Evolutionary conservation across 257 asterid species (phyloP).

Genomic region (Nyctanthes arbortristis): DNA sequence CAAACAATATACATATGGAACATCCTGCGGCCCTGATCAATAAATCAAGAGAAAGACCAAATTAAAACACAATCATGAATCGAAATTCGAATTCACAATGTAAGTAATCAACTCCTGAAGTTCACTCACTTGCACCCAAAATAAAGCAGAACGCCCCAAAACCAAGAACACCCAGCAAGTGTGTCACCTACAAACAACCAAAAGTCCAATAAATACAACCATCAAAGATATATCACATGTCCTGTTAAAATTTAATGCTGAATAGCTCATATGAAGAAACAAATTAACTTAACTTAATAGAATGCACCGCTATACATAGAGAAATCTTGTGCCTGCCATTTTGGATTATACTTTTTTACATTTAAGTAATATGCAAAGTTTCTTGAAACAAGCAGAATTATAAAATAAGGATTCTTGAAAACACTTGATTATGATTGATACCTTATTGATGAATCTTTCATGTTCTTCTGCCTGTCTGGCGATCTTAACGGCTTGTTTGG

Average conservation of each 20-base stretch:
- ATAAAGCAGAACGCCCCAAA: constrained; percentile 95
- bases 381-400: too few relatives aligned
- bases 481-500: constrained; percentile 71
- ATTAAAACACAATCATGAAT: constrained; percentile 12
- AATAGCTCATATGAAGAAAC: neutral
- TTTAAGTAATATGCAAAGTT: neutral
- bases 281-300: neutral
- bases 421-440: constrained; percentile 4
- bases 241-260: neutral
- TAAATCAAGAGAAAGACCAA: constrained; percentile 19
- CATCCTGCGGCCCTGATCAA: constrained; percentile 88
- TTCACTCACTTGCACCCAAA: constrained; percentile 89
- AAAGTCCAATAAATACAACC: constrained; percentile 21
- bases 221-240: neutral
- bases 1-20: constrained; percentile 78
- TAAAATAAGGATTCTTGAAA: neutral
- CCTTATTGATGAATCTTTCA: constrained; percentile 90
- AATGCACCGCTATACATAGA: too few relatives aligned
- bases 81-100: constrained; percentile 4
- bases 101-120: neutral
- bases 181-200: constrained; percentile 66
- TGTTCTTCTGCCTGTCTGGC: constrained; percentile 98
- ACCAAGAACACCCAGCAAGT: constrained; percentile 91
- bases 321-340: too few relatives aligned
- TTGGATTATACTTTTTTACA: neutral